A percentile compares a stretch with the other conserved stretches of the same genome.
phyloP scores from a whole-genome alignment of 2,329 filamentous ascomycete species.

The Microdochium nivale region DNA sequence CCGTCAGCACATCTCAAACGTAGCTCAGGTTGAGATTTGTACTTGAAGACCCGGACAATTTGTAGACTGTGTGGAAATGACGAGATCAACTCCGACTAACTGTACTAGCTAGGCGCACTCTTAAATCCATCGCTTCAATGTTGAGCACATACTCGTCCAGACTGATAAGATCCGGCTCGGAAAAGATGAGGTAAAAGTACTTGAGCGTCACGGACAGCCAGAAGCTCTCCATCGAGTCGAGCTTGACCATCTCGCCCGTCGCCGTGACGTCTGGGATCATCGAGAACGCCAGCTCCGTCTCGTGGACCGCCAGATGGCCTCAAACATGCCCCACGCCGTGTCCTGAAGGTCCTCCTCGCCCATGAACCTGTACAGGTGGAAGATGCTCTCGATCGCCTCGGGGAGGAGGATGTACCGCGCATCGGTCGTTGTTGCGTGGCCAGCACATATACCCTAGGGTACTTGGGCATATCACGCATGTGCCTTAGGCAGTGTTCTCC shows the following conservation, averaged over 20 bases:
- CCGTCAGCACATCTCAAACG: no score
- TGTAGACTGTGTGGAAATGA: no score
- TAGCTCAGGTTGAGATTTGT: no score
- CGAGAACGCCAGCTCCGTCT: conserved; percentile 38
- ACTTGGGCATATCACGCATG: no score
- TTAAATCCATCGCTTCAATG: no score
- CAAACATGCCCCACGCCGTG: conserved; percentile 44
- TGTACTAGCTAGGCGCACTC: no score
- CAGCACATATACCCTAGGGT: conserved; percentile 17
- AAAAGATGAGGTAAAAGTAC: conserved; percentile 67
- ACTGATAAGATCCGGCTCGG: conserved; percentile 50
- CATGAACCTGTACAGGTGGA: conserved; percentile 45
- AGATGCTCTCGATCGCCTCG: conserved; percentile 43
- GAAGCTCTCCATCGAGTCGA: conserved; percentile 44
- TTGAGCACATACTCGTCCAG: conserved; percentile 60
- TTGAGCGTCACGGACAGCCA: conserved; percentile 71
- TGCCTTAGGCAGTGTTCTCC: no score
- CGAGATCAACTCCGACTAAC: no score
- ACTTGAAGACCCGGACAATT: no score
- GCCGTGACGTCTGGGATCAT: conserved; percentile 32
- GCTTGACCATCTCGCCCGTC: conserved; percentile 24
- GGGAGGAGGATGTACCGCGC: conserved; percentile 40
- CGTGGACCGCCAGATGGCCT: conserved; percentile 35
- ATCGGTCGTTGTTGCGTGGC: conserved; percentile 52
- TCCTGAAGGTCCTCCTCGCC: conserved; percentile 37